Conservation (phyloP, 2,329 filamentous ascomycete species). For the Verticillium zaregamsianum region DNA sequence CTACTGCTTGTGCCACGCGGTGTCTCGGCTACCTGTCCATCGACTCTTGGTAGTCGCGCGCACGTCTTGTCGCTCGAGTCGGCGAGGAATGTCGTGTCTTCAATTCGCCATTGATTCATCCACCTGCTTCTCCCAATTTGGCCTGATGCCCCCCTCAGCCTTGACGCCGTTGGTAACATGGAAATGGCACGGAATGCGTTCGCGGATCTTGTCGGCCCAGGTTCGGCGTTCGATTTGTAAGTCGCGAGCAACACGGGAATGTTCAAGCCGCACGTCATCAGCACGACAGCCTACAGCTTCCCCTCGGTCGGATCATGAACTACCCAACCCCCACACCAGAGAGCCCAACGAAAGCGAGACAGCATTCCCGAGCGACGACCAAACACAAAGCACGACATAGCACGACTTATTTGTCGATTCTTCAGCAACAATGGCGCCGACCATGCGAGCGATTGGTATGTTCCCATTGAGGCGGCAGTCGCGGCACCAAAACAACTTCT, state of each 20-base stretch:
- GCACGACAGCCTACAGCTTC: not conserved
- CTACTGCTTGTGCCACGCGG: not conserved
- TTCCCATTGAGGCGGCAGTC: not conserved
- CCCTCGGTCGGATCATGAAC: not conserved
- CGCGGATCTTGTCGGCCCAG: not conserved
- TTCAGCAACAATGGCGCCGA: slow-evolving; percentile 1
- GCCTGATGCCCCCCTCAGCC: not conserved
- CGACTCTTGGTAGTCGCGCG: not conserved
- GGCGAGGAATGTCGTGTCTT: not conserved
- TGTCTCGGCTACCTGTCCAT: not conserved
- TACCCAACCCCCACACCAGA: not conserved
- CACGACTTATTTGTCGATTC: not conserved
- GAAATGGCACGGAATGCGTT: not conserved
- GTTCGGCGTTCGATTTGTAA: not conserved
- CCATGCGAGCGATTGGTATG: slow-evolving; percentile 15
- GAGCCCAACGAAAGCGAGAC: not conserved
- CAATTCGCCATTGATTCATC: not conserved
- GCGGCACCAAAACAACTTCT: not conserved
- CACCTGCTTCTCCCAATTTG: not conserved
- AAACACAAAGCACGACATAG: not conserved
- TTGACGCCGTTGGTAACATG: not conserved
- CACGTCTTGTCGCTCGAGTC: not conserved
- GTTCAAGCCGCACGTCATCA: not conserved
- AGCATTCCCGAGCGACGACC: not conserved
- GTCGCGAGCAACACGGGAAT: not conserved